These are phyloP conservation scores for Hygrophila difformis DNA, from an alignment of 257 asterid species.

Conservation along the genomic window DNA sequence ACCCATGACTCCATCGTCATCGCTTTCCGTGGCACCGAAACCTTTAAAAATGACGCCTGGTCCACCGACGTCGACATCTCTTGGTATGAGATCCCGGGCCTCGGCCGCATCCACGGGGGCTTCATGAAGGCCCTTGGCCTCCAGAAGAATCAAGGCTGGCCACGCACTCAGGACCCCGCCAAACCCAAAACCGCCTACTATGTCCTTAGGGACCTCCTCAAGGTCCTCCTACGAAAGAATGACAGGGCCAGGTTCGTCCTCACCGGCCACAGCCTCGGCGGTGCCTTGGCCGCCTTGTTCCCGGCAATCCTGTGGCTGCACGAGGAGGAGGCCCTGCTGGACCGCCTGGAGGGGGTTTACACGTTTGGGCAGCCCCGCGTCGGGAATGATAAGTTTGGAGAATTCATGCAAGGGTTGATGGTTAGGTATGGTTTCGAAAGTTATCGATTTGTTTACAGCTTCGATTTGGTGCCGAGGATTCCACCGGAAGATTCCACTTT, in stretches of 20 bases:
- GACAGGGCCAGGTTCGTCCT: constrained; percentile 26
- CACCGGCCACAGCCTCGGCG: constrained; percentile 58
- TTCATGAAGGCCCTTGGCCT: constrained; percentile 46
- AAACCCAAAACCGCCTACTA: constrained; percentile 33
- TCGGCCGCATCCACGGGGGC: constrained; percentile 46
- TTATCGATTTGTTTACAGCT: constrained; percentile 33
- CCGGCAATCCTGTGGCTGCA: constrained; percentile 29
- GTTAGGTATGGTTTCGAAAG: constrained; percentile 13
- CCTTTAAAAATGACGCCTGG: constrained; percentile 39
- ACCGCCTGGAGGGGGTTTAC: constrained; percentile 35
- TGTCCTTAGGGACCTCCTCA: constrained; percentile 26
- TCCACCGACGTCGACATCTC: constrained; percentile 39
- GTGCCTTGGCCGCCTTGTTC: constrained; percentile 37
- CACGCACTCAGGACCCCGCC: constrained; percentile 14
- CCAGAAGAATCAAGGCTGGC: constrained; percentile 38
- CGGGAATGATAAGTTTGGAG: constrained; percentile 30
- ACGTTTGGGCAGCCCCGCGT: constrained; percentile 58
- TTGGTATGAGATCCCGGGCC: constrained; percentile 30
- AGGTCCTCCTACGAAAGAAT: constrained; percentile 10
- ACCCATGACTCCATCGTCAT: constrained; percentile 19
- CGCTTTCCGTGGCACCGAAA: constrained; percentile 36
- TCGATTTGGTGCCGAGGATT: constrained; percentile 42
- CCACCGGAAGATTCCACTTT: constrained; percentile 37
- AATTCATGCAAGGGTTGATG: constrained; percentile 21
- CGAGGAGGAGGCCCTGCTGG: constrained; percentile 30